Evolutionary conservation across 495 filamentous ascomycete genomes (phyloP).

Genomic region (Penicillium robsamsonii): DNA sequence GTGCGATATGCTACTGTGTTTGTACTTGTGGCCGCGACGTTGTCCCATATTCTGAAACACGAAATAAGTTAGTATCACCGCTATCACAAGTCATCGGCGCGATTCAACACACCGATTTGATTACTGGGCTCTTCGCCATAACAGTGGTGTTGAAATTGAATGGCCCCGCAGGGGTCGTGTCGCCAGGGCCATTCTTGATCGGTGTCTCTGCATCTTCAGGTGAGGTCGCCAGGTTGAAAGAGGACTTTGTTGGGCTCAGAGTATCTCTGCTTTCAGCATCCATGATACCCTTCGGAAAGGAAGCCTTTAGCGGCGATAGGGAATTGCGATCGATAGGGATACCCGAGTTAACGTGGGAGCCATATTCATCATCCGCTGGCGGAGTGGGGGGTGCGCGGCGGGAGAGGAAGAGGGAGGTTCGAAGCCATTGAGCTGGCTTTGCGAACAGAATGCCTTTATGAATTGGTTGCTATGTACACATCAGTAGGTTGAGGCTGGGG

Average conservation of each 20-base stretch:
- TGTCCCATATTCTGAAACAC: constrained; percentile 71
- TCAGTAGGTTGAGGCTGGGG: neutral
- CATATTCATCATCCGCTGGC: constrained; percentile 52
- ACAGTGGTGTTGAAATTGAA: constrained; percentile 94
- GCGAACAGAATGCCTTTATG: constrained; percentile 10
- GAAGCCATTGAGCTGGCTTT: constrained; percentile 50
- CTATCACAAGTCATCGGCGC: neutral
- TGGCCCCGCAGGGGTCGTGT: constrained; percentile 50
- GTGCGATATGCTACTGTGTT: constrained; percentile 93
- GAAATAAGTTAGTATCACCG: constrained; percentile 12
- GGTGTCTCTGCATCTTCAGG: constrained; percentile 35
- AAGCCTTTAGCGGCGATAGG: constrained; percentile 61
- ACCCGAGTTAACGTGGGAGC: constrained; percentile 31
- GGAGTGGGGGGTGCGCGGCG: constrained; percentile 70
- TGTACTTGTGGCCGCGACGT: constrained; percentile 94
- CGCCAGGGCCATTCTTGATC: constrained; percentile 39
- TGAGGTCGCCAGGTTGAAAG: constrained; percentile 43
- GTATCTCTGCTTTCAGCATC: constrained; percentile 30
- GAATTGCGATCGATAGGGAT: constrained; percentile 56
- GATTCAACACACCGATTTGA: constrained; percentile 66
- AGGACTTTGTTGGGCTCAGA: constrained; percentile 40
- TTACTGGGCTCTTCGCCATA: constrained; percentile 69
- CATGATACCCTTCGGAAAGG: constrained; percentile 38
- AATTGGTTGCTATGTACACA: constrained; percentile 10
- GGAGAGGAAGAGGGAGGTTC: constrained; percentile 58